These are phyloP conservation scores for Rhizopogon rudus DNA, from an alignment of 768 basidiomycete genomes.

Conservation along the genomic window DNA sequence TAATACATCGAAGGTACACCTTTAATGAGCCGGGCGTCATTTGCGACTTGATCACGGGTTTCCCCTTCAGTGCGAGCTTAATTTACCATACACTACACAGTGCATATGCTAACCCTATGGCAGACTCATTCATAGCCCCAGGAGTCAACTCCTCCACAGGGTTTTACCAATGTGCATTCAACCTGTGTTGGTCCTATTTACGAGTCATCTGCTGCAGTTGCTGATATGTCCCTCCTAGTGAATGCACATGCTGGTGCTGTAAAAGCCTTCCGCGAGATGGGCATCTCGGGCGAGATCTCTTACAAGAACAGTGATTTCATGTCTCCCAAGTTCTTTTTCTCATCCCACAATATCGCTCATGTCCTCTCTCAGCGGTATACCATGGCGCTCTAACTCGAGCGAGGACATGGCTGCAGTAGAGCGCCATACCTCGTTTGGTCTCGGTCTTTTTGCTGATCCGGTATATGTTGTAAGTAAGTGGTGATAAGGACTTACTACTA, in stretches of 20 bases:
- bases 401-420: slow-evolving; percentile 42
- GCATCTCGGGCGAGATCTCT: slow-evolving; percentile 46
- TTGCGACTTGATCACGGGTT: slow-evolving; percentile 32
- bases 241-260: slow-evolving; percentile 48
- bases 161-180: slow-evolving; percentile 40
- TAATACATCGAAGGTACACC: slow-evolving; percentile 33
- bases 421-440: slow-evolving; percentile 45
- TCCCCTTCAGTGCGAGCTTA: slow-evolving; percentile 35
- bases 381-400: slow-evolving; percentile 40
- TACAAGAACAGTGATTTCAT: slow-evolving; percentile 52
- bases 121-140: slow-evolving; percentile 31
- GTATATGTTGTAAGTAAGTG: too few species aligned
- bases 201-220: too few species aligned
- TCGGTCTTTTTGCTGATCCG: slow-evolving; percentile 47
- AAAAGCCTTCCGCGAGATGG: slow-evolving; percentile 44
- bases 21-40: slow-evolving; percentile 48
- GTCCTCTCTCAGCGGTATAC: slow-evolving; percentile 30
- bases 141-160: slow-evolving; percentile 40
- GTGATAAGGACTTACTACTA: too few species aligned
- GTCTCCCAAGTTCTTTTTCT: slow-evolving; percentile 19
- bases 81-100: not conserved
- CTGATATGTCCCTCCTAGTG: slow-evolving; percentile 20
- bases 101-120: slow-evolving; percentile 14
- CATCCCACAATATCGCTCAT: not conserved
- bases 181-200: slow-evolving; percentile 30